Evolutionary conservation across 495 filamentous ascomycete species (phyloP).

Genomic region (Echria macrotheca): DNA sequence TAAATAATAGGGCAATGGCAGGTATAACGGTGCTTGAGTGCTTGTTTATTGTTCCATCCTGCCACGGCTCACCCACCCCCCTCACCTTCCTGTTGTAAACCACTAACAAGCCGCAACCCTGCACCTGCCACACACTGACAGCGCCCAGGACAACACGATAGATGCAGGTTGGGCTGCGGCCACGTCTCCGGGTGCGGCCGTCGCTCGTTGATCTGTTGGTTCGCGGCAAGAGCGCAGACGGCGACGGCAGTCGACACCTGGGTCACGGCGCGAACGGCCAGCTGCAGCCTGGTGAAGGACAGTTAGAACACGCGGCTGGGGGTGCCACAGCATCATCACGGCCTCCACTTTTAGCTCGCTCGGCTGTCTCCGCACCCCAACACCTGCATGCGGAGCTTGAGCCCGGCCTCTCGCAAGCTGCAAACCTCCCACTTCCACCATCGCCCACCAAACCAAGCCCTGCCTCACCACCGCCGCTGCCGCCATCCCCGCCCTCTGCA

Average conservation of each 20-base stretch:
- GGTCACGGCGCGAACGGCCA: background rate
- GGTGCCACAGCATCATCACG: constrained; percentile 24
- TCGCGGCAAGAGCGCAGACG: constrained; percentile 26
- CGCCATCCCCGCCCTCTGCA: constrained; percentile 24
- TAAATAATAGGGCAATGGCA: no score
- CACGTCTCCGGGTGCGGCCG: constrained; percentile 61
- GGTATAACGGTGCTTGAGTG: no score
- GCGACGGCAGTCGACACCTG: background rate
- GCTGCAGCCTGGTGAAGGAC: no score
- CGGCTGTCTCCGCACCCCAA: constrained; percentile 12
- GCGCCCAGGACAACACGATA: background rate
- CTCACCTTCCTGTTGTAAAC: no score
- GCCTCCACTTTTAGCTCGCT: constrained; percentile 18
- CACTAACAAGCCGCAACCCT: no score
- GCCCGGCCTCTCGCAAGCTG: constrained; percentile 19
- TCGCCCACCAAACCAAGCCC: constrained; percentile 19
- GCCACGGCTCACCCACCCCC: no score
- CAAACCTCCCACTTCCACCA: constrained; percentile 35
- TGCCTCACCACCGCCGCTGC: constrained; percentile 27
- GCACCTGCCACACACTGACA: no score
- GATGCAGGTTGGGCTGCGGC: constrained; percentile 39
- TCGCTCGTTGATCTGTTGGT: constrained; percentile 69
- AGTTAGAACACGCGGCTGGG: no score
- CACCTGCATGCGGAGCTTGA: constrained; percentile 2
- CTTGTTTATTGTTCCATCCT: no score